phyloP scores from a whole-genome alignment of 108 stramenopile species.

The Discostella stelligeroides region DNA sequence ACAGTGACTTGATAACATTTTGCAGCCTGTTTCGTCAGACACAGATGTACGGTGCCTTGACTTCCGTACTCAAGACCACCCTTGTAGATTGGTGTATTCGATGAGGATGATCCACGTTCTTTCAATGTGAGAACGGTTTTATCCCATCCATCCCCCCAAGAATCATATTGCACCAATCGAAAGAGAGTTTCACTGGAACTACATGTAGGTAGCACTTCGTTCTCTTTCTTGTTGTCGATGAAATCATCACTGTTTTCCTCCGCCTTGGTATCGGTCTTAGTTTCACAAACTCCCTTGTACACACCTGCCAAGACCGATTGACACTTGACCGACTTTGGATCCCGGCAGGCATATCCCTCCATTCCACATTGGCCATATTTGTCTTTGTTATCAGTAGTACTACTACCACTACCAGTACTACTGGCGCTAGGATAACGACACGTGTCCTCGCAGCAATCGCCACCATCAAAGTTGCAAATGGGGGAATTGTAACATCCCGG shows the following conservation, averaged over 20 bases:
- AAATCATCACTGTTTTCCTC: conserved; percentile 19
- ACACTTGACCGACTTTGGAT: conserved; percentile 71
- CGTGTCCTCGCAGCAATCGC: conserved; percentile 90
- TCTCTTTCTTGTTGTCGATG: conserved; percentile 12
- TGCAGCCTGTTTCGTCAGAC: conserved; percentile 61
- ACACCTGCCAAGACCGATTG: conserved; percentile 51
- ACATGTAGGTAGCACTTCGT: conserved; percentile 35
- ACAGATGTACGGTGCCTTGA: conserved; percentile 71
- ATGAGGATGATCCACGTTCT: conserved; percentile 14
- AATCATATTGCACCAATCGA: conserved; percentile 76
- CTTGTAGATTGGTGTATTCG: conserved; percentile 46
- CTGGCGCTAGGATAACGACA: conserved; percentile 38
- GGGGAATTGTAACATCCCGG: conserved; percentile 90
- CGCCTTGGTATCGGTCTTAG: conserved; percentile 33
- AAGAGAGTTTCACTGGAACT: conserved; percentile 51
- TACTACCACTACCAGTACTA: conserved; percentile 19
- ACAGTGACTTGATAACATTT: conserved; percentile 78
- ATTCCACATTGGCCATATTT: conserved; percentile 69
- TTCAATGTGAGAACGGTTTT: conserved; percentile 55
- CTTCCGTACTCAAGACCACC: conserved; percentile 73
- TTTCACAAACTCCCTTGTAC: conserved; percentile 46
- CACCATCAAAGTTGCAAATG: conserved; percentile 84
- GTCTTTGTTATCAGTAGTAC: conserved; percentile 6
- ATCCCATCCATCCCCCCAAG: conserved; percentile 92
- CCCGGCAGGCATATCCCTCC: conserved; percentile 88